Evolutionary conservation across 768 basidiomycete species (phyloP).

Genomic region (Pseudohyphozyma bogoriensis): DNA sequence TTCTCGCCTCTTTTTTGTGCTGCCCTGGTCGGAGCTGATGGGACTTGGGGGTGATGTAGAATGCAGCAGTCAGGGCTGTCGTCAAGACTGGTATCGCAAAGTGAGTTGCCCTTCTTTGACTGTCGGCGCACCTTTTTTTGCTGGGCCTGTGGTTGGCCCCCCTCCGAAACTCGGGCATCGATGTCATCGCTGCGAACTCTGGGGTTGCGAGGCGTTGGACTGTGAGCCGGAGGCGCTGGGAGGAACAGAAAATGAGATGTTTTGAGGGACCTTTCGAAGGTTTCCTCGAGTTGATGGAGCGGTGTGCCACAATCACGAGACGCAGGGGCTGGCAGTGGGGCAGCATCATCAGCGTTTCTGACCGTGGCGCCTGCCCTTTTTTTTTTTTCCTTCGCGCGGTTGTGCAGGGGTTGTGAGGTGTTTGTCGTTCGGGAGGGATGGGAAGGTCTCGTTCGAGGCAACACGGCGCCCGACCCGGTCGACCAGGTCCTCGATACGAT

Average conservation of each 20-base stretch:
- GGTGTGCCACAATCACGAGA: too few relatives aligned
- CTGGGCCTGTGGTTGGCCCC: too few relatives aligned
- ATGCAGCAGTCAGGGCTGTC: constrained; percentile 83
- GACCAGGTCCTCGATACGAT: not conserved
- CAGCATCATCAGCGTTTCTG: not conserved
- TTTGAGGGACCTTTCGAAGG: too few relatives aligned
- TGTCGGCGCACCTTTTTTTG: not conserved
- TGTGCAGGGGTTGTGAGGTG: constrained; percentile 76
- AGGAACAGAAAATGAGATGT: too few relatives aligned
- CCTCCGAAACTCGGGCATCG: too few relatives aligned
- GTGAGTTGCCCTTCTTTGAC: constrained; percentile 43
- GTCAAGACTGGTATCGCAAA: constrained; percentile 86
- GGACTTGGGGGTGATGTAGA: constrained; percentile 34
- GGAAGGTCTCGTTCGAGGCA: constrained; percentile 94
- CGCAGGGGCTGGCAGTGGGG: not conserved
- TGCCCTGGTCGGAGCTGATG: not conserved
- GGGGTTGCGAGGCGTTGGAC: too few relatives aligned
- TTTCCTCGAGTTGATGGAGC: too few relatives aligned
- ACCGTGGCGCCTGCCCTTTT: not conserved
- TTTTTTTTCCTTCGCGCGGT: not conserved
- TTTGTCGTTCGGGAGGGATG: constrained; percentile 97
- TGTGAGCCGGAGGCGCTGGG: too few relatives aligned
- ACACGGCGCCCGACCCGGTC: constrained; percentile 42
- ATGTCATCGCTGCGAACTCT: too few relatives aligned
- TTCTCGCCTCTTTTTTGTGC: constrained; percentile 44